Evolutionary conservation across 2,329 filamentous ascomycete genomes (phyloP).

Genomic region (Ascosphaera pollenicola): DNA sequence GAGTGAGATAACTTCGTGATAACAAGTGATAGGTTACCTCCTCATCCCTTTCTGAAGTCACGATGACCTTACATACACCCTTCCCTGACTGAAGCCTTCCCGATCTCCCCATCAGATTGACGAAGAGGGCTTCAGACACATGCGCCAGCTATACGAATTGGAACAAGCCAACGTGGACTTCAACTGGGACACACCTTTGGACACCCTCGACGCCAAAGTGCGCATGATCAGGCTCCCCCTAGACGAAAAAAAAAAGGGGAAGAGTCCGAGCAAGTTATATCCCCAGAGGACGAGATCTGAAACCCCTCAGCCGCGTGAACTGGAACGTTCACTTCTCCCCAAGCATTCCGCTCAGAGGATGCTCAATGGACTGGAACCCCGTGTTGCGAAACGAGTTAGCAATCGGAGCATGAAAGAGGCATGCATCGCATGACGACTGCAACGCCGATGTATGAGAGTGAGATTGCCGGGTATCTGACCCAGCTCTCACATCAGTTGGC

Average conservation of each 20-base stretch:
- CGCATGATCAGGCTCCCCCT: constrained; percentile 79
- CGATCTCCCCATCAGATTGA: constrained; percentile 57
- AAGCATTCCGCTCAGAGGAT: constrained; percentile 64
- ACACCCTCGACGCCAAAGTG: constrained; percentile 56
- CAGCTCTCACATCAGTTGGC: constrained; percentile 53
- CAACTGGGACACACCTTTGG: constrained; percentile 64
- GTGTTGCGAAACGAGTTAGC: constrained; percentile 44
- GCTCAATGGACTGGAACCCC: constrained; percentile 52
- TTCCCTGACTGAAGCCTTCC: constrained; percentile 82
- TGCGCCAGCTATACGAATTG: constrained; percentile 60
- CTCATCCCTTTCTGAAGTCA: constrained; percentile 34
- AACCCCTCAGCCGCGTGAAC: constrained; percentile 71
- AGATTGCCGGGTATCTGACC: constrained; percentile 62
- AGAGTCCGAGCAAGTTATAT: constrained; percentile 59
- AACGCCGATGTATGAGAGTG: constrained; percentile 72
- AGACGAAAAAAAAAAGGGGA: too few species aligned
- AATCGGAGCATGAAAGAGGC: constrained; percentile 67
- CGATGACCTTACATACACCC: constrained; percentile 95
- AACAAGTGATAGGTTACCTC: constrained; percentile 41
- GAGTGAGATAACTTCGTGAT: constrained; percentile 81
- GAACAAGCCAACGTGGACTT: constrained; percentile 54
- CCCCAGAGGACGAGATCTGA: constrained; percentile 65
- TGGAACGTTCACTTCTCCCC: constrained; percentile 86
- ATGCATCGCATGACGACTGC: constrained; percentile 61
- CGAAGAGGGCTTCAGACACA: constrained; percentile 51